Base-by-base conservation (phyloP, 257 asterid species). In the Agastache rugosa region DNA sequence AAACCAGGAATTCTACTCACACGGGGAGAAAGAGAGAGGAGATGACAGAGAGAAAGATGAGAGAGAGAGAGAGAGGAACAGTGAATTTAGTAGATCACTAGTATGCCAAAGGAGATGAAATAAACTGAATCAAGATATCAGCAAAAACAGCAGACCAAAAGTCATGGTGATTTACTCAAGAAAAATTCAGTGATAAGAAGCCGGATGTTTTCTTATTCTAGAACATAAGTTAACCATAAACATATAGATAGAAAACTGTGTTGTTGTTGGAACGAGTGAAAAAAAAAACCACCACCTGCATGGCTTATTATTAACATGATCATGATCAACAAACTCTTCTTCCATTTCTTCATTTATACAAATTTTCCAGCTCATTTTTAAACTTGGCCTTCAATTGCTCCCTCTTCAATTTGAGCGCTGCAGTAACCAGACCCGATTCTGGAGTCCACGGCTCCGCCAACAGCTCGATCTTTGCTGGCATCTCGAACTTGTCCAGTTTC, bases 371-470 rank as follows among this genome's bases (percentile, higher is more conserved):
- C 69, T 83, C 96, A 34, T 86, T 89, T 72, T 86, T 88, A 53
- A 85, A 91, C 82, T 79, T 87, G 56, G 80, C 72, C 83, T 87
- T 91, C 85, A 93, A 25, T 47, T 84, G 93, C 81, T 91, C 98
- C 84, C 98, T 87, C 88, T 89, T 93, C 67, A 93, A 56, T 70
- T 93, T 93, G 53, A 93, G 86, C 44, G 98, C 96, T 41, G 96
- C 93, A 64, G 97, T 91, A 54, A 91, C 96, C 87, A 93, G 80
- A 75, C 98, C 98, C 6, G 96, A 82, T 69, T 93, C 97, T 10
- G 98, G 98, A 54, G 97, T 91, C 98, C 98, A 91, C 2, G 92
- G 96, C 23, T 93, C 96, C 6, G 97, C 82, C 86, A 88, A 67
- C 85, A 93, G 25, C 66, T 80, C 77, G 67, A 93, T 84, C 96